These are phyloP conservation scores for Ceratocystis diversiconidia DNA, from an alignment of 2,329 filamentous ascomycete genomes.

Conservation along the genomic window DNA sequence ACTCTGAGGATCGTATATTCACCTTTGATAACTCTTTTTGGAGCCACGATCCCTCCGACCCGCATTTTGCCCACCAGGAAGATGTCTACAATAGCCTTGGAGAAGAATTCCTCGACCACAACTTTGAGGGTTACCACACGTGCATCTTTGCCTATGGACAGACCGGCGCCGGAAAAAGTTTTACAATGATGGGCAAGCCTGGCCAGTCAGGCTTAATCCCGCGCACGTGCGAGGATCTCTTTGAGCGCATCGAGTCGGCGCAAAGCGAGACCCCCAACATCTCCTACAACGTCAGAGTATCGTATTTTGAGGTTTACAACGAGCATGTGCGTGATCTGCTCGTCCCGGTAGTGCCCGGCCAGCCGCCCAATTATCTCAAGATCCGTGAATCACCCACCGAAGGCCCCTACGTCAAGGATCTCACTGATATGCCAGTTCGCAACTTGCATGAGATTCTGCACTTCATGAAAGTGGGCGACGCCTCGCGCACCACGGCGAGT, in stretches of 20 bases:
- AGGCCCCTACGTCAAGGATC: conserved; percentile 89
- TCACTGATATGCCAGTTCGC: conserved; percentile 84
- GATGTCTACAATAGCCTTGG: conserved; percentile 89
- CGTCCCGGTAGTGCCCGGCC: conserved; percentile 54
- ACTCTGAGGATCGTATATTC: conserved; percentile 77
- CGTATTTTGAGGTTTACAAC: conserved; percentile 99
- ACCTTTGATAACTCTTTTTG: conserved; percentile 98
- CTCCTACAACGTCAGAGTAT: conserved; percentile 92
- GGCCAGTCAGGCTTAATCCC: conserved; percentile 86
- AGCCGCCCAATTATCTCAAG: conserved; percentile 82
- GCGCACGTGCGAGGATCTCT: conserved; percentile 87
- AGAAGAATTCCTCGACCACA: conserved; percentile 95
- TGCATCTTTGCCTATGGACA: conserved; percentile 99
- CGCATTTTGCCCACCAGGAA: conserved; percentile 81
- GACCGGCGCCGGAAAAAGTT: conserved; percentile 93
- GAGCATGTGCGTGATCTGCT: conserved; percentile 94
- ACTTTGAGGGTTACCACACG: conserved; percentile 97
- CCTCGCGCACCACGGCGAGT: conserved; percentile 73
- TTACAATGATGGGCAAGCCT: conserved; percentile 88
- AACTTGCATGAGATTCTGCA: conserved; percentile 76
- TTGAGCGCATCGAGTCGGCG: conserved; percentile 72
- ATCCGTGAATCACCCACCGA: conserved; percentile 91
- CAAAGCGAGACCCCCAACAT: conserved; percentile 74
- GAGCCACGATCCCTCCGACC: conserved; percentile 68
- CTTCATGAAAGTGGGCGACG: conserved; percentile 80